phyloP scores from a whole-genome alignment of 345 rosid genomes.

The Diplotaxis tenuifolia region DNA sequence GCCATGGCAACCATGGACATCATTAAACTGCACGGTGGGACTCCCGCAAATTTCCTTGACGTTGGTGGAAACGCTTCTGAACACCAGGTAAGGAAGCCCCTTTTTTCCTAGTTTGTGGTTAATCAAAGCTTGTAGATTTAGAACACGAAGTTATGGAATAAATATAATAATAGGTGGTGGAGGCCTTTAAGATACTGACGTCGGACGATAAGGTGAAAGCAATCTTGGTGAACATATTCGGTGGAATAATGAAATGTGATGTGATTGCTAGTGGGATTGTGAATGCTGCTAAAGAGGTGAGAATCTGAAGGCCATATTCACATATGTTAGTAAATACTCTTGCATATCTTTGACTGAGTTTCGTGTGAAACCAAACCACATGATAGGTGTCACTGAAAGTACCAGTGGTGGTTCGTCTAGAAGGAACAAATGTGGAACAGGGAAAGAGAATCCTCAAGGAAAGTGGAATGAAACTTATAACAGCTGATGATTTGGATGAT shows the following conservation, averaged over 20 bases:
- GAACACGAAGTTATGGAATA: no score
- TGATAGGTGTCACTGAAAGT: conserved; percentile 81
- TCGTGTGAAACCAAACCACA: not conserved
- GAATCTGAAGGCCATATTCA: conserved; percentile 1
- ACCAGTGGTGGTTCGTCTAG: conserved; percentile 83
- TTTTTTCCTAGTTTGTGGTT: conserved; percentile 2
- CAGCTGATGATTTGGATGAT: conserved; percentile 95
- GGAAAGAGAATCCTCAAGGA: conserved; percentile 99
- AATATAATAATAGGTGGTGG: no score
- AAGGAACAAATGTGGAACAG: conserved; percentile 69
- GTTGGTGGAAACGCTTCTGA: conserved; percentile 99
- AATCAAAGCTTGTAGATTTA: conserved; percentile 7
- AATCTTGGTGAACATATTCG: conserved; percentile 95
- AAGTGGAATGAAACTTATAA: conserved; percentile 82
- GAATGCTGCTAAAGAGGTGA: conserved; percentile 95
- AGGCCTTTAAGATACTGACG: conserved; percentile 96
- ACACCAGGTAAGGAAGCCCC: conserved; percentile 59
- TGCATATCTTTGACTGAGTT: not conserved
- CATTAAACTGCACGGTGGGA: conserved; percentile 95
- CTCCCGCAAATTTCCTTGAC: conserved; percentile 98
- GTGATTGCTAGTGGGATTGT: conserved; percentile 98
- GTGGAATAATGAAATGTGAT: conserved; percentile 99
- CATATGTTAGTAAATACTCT: not conserved
- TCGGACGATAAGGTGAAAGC: conserved; percentile 99
- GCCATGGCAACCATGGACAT: conserved; percentile 99